Base-by-base conservation (phyloP, 768 basidiomycete species). In the Vararia minispora region DNA sequence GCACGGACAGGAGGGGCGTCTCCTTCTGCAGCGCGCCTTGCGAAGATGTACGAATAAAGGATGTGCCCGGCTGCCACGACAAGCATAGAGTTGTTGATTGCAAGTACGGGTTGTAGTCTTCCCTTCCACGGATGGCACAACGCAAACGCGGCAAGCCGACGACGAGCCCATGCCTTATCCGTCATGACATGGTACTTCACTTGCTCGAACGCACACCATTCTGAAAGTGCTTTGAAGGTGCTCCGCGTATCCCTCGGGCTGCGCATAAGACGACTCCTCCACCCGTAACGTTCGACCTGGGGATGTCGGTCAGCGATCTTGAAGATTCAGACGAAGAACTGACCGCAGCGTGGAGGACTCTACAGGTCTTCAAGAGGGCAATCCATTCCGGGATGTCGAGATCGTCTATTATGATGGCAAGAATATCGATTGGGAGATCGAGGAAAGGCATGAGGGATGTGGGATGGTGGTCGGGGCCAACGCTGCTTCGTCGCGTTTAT, bases 1-100 rank as follows among this genome's bases (percentile, higher is more conserved):
- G 64, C 60, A 13, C 46, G 45, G 22, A 80, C 52, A 14, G 62
- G 54, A 4, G 79, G 76, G 3, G 63, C 53, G 3, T 49, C 50
- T 20, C 51, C 52, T 20, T 49, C 55, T 12, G 26, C 2, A 12
- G 33, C 37, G 14, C 44, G 42, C 2, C 37, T 13, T 1, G 39
- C 38, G 32, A 57, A 56, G 13, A 17, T 35, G 37, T 56, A 57
- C 6, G 43, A 46, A 27, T 47, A 51, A 9, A 57, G 9, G 2
- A 35, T 48, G 31, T 46, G 41, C 2, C 55, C 55, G 7, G 48
- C 53, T 3, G 49, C 55, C 12, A 57, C 56, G 29, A 56, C 46
- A n/a, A 56, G 33, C 1, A 52, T 42, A 11, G 48, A 49, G 11
- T 36, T 31, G 24, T 45, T 46, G 16, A 43, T 37, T 6, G 55